Conservation (phyloP, 768 basidiomycete species). For the Strobilomyces dryophilus region DNA sequence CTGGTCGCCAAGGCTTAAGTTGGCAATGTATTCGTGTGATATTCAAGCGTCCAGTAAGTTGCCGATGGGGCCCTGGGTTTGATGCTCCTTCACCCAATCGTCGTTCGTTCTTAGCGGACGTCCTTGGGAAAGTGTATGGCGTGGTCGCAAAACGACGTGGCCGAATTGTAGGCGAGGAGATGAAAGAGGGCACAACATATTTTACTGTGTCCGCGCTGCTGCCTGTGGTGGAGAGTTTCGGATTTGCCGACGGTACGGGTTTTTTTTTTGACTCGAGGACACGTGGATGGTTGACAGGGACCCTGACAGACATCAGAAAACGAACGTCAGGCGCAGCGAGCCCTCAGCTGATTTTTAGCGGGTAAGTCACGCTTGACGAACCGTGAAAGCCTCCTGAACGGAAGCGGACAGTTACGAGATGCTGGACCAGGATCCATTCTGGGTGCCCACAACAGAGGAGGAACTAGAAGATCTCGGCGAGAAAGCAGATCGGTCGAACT, state of each 20-base stretch:
- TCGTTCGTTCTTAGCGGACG: conserved; percentile 62
- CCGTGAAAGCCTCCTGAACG: conserved; percentile 12
- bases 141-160: conserved; percentile 91
- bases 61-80: background rate
- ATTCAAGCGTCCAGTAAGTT: conserved; percentile 93
- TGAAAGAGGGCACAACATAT: conserved; percentile 96
- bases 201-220: conserved; percentile 89
- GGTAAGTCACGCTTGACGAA: conserved; percentile 44
- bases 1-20: conserved; percentile 95
- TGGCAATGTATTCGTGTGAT: conserved; percentile 99
- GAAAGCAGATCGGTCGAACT: conserved; percentile 88
- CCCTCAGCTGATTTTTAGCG: conserved; percentile 95
- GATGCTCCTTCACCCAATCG: conserved; percentile 8
- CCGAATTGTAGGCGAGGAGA: conserved; percentile 92
- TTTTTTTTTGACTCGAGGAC: background rate
- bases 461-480: conserved; percentile 96
- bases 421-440: conserved; percentile 92
- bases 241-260: conserved; percentile 86
- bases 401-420: conserved; percentile 70
- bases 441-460: conserved; percentile 96
- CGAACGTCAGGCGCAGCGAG: conserved; percentile 95
- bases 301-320: conserved; percentile 80
- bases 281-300: conserved; percentile 4
- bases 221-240: conserved; percentile 96
- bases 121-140: conserved; percentile 94